A percentile compares a stretch with the other conserved stretches of the same genome.
phyloP scores from a whole-genome alignment of 2,329 filamentous ascomycete species.

The Beauveria rudraprayagi region DNA sequence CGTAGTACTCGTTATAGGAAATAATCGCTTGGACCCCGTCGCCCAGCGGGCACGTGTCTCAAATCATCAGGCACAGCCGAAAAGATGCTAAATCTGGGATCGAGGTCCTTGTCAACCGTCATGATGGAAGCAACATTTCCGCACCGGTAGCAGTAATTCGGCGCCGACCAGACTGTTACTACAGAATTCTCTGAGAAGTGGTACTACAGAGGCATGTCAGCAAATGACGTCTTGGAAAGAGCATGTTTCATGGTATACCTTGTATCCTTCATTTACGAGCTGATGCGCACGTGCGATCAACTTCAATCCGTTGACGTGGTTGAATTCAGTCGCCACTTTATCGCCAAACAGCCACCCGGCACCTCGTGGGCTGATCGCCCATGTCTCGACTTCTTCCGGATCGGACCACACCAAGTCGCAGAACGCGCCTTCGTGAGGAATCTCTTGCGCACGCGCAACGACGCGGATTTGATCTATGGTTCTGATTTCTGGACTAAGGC shows the following conservation, averaged over 20 bases:
- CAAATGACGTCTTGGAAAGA: not conserved
- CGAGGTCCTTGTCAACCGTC: conserved; percentile 76
- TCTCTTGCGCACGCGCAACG: conserved; percentile 94
- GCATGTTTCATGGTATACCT: conserved; percentile 45
- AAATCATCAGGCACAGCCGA: conserved; percentile 80
- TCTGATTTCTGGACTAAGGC: conserved; percentile 81
- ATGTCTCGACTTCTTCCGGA: conserved; percentile 93
- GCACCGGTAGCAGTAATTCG: conserved; percentile 91
- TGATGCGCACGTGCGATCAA: conserved; percentile 97
- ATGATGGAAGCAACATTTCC: conserved; percentile 97
- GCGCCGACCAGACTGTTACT: conserved; percentile 96
- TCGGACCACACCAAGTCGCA: conserved; percentile 98
- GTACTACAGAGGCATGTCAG: conserved; percentile 45
- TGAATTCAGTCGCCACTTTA: conserved; percentile 95
- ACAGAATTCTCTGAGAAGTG: conserved; percentile 94
- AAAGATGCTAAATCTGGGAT: conserved; percentile 89
- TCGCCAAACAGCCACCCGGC: conserved; percentile 98
- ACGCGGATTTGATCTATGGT: conserved; percentile 99
- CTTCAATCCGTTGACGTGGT: conserved; percentile 92
- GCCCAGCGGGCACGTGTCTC: conserved; percentile 67
- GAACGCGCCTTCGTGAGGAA: conserved; percentile 97
- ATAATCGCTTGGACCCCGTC: conserved; percentile 61
- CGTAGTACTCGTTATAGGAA: conserved; percentile 44
- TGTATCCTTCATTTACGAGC: conserved; percentile 95
- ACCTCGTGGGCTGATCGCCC: conserved; percentile 86